Base-by-base conservation (phyloP, 164 flowering plant genomes). In the Paratinospora sagittata region DNA sequence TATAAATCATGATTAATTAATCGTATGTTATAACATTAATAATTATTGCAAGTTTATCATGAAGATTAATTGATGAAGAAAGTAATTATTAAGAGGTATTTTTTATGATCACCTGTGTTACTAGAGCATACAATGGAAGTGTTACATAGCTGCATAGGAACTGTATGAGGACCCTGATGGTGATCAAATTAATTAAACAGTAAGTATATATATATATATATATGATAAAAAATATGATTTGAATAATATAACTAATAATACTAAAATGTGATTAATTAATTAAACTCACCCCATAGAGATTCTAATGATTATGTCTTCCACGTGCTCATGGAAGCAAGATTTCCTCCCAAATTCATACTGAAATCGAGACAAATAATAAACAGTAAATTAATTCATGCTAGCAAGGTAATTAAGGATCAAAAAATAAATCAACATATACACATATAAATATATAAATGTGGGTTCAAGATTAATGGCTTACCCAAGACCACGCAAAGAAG, bases 111-210 rank as follows among this genome's bases (percentile, higher is more conserved):
- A 88, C 97, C 89, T 92, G 98, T 70, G 92, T 87, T 1, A 93
- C 98, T 0, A 93, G 82, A 17, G 98, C 98, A 70, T 93, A 90
- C 3, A 88, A 90, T 33, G 98, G 98, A 30, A 93, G 88, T 66
- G 96, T 93, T 3, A 90, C 92, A 23, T 93, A 93, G 77, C 98
- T 88, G 78, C 92, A 88, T 0, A 86, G 80, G 43, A 87, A 70
- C 70, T 86, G 90, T 17, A 84, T 76, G 65, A 88, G 61, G 34
- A 83, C 55, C 82, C 92, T 88, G 83, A 26, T 60, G 61, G 13
- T 43, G 14, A 43, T 43, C 47, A 43, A n/a, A 37, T 36, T 65
- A 21, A 7, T 64, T 64, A 30, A 16, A 66, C 82, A 30, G 34
- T 30, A 30, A 30, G 34, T 30, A 30, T 30, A 30, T 30, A 30